A percentile compares a stretch with the other conserved stretches of the same genome.
These are phyloP conservation scores for Globisporangium solare DNA, from an alignment of 352 stramenopile species.

Conservation along the genomic window DNA sequence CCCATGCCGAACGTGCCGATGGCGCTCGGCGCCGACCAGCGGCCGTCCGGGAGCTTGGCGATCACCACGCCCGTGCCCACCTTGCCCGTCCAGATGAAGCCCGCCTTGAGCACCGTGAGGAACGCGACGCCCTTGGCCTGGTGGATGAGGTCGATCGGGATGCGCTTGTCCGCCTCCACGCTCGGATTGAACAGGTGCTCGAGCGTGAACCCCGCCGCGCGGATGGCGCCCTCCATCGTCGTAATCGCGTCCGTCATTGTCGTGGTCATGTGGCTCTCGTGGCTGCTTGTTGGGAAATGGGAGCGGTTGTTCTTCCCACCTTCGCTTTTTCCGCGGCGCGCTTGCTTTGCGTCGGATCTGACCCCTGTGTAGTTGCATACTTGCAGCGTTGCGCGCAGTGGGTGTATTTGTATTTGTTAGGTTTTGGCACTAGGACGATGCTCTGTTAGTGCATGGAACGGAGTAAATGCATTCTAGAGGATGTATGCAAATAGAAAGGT, in stretches of 20 bases:
- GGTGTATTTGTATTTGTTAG: too few relatives aligned
- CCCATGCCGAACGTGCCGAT: conserved; percentile 92
- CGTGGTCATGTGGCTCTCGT: background rate
- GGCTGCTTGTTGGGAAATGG: background rate
- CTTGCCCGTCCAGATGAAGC: conserved; percentile 84
- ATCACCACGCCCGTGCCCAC: conserved; percentile 92
- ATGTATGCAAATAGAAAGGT: too few relatives aligned
- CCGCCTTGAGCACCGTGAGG: conserved; percentile 89
- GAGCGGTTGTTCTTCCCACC: conserved; percentile 1
- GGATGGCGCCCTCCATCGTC: conserved; percentile 90
- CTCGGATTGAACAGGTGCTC: conserved; percentile 89
- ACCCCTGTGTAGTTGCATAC: too few relatives aligned
- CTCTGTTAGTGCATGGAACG: too few relatives aligned
- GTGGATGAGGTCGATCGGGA: conserved; percentile 89
- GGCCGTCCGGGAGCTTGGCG: conserved; percentile 90
- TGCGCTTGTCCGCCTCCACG: conserved; percentile 81
- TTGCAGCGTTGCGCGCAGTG: too few relatives aligned
- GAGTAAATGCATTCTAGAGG: too few relatives aligned
- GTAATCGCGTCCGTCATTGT: conserved; percentile 72
- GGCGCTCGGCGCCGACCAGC: conserved; percentile 93
- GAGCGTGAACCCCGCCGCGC: conserved; percentile 85
- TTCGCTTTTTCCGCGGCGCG: conserved; percentile 1
- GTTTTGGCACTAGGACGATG: too few relatives aligned
- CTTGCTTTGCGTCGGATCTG: too few relatives aligned
- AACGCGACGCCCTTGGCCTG: conserved; percentile 89